Base-by-base conservation (phyloP, 208 protist species). In the Leishmania tropica region DNA sequence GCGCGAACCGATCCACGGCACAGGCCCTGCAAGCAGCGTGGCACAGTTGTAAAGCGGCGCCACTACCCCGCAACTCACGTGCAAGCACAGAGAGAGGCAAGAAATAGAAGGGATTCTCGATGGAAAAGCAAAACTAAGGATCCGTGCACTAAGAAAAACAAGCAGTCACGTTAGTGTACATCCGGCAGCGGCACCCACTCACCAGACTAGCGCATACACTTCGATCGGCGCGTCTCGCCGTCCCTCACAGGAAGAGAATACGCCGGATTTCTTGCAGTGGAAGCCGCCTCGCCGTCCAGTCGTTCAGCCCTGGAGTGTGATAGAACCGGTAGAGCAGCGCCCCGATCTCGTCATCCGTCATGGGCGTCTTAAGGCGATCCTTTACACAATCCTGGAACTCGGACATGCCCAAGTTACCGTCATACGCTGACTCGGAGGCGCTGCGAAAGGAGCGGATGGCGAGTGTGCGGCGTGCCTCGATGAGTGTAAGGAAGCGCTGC, bases 291-390 rank as follows among this genome's bases (percentile, higher is more conserved):
- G 83, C 78, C 75, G 78, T 88, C 92, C 92, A 97, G 75, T 95
- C 86, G 54, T 82, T 73, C 67, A 95, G 31, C 19, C 89, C 92
- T 7, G 90, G 83, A 11, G 64, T 81, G 83, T 95, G 92, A 80
- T 90, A 98, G 77, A 98, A 96, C 75, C 92, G 91, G 84, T 91
- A 95, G n/a, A 96, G 78, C 62, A 98, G 86, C 8, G 90, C 88
- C 60, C 91, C 89, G 28, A 97, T 60, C 80, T 98, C 89, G 31
- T 88, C 90, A 37, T 93, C 88, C 3, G 89, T 84, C 76, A 98
- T 86, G 64, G 87, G 76, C n/a, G 94, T 70, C 64, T 93, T 87
- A 3, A 98, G 77, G 65, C 92, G 83, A 71, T 91, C 79, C 65
- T 76, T 78, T 7, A 98, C 62, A 60, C 88, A 90, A 37, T 88